phyloP scores from a whole-genome alignment of 139 green algal species.

The Desmodesmus armatus region DNA sequence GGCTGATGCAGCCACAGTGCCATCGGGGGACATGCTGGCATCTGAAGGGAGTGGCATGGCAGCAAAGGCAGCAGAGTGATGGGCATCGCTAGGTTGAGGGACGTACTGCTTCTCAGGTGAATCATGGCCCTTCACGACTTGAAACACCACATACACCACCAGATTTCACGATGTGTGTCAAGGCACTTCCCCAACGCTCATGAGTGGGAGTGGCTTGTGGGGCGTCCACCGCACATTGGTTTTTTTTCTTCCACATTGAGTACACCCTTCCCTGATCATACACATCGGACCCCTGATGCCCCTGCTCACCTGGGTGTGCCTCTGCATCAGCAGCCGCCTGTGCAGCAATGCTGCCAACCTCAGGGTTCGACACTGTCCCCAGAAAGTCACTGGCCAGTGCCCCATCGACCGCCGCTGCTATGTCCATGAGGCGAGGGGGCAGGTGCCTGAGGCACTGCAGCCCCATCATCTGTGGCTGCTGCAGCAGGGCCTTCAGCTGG shows the following conservation, averaged over 20 bases:
- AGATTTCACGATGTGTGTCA: too few relatives aligned
- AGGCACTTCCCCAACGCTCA: too few relatives aligned
- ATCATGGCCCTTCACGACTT: too few relatives aligned
- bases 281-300: too few relatives aligned
- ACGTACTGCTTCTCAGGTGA: too few relatives aligned
- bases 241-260: too few relatives aligned
- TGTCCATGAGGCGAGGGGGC: conserved; percentile 61
- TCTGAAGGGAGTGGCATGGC: background rate
- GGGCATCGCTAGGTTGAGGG: too few relatives aligned
- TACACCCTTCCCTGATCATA: too few relatives aligned
- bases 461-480: conserved; percentile 48
- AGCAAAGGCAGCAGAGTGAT: background rate
- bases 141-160: too few relatives aligned
- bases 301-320: conserved; percentile 22
- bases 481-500: conserved; percentile 58
- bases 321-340: conserved; percentile 35
- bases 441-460: conserved; percentile 66
- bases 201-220: too few relatives aligned
- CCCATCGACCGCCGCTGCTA: conserved; percentile 49
- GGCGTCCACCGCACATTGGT: too few relatives aligned
- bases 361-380: conserved; percentile 1
- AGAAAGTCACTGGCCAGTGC: conserved; percentile 67
- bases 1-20: background rate
- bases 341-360: background rate
- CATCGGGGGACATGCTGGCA: background rate